Conservation (phyloP, 305 asterid species). For the Withania somnifera region DNA sequence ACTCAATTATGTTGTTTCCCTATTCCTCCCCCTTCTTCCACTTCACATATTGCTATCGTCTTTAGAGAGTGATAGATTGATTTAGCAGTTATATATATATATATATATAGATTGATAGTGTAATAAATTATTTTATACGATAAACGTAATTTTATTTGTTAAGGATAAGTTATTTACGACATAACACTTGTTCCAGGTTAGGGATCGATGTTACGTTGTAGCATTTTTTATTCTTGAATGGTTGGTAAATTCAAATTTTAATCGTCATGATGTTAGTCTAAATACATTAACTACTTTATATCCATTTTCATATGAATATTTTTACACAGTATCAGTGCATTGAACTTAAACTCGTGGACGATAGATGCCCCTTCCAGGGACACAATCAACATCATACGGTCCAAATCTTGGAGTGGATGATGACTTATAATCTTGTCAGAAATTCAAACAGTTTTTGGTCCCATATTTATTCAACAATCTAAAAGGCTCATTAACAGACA, state of each 20-base stretch:
- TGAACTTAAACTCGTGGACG: neutral
- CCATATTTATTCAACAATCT: neutral
- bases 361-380: neutral
- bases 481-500: too few species aligned
- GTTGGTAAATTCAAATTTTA: neutral
- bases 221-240: neutral
- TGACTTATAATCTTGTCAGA: conserved; percentile 11
- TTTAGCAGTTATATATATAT: neutral
- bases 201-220: neutral
- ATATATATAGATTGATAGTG: too few species aligned
- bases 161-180: neutral
- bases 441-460: conserved; percentile 9
- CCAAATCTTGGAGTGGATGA: neutral
- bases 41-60: neutral
- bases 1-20: conserved; percentile 10
- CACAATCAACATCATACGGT: neutral
- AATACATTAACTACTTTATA: neutral
- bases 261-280: neutral
- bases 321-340: too few species aligned
- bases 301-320: neutral
- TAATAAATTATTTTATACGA: neutral
- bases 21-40: neutral
- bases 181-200: neutral
- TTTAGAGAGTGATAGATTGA: neutral
- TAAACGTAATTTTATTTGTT: neutral